Evolutionary conservation across 768 basidiomycete genomes (phyloP), one percentile per base, ranked within the genome.

Genomic region (Collybia nuda): DNA sequence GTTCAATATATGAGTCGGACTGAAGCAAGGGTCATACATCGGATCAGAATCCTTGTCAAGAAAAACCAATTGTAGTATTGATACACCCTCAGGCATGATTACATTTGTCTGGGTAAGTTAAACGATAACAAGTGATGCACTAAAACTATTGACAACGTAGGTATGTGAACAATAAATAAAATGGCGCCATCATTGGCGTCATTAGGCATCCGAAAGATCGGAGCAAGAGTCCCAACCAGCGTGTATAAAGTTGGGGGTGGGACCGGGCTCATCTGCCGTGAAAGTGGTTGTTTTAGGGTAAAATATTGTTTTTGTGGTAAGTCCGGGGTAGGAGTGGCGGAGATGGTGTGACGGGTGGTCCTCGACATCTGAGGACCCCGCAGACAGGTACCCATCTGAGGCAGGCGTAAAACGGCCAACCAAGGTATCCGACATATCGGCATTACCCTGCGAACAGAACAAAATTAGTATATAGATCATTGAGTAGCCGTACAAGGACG

Each of bases 141-240:
- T 9, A 4, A 11, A 32, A 32, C 32, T 32, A 32, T 32, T 11
- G 32, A 32, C 32, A 32, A 11, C 14, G 32, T 32, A 32, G 32
- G 32, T 32, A 19, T 41, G 40, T 41, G 17, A 39, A 5, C 11
- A 52, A 23, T 39, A 36, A 43, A 40, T 40, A 46, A 52, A 48
- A 47, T 47, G 32, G n/a, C 43, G 23, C 17, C 38, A 7, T 44
- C 17, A 24, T 9, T 29, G n/a, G 9, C 40, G 36, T 18, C 47
- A 48, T 48, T 46, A 59, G 11, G 32, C 24, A 48, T 70, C 67
- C 23, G 67, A 68, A 21, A 55, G 47, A 44, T 80, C 75, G 44
- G 79, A 76, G 37, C 71, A 67, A 58, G 77, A 77, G 56, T 78
- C 82, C 82, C 82, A 84, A 17, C 79, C 81, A 28, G 79, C 80